These are phyloP conservation scores for Solanum arcanum DNA, from an alignment of 257 asterid species.

Conservation along the genomic window DNA sequence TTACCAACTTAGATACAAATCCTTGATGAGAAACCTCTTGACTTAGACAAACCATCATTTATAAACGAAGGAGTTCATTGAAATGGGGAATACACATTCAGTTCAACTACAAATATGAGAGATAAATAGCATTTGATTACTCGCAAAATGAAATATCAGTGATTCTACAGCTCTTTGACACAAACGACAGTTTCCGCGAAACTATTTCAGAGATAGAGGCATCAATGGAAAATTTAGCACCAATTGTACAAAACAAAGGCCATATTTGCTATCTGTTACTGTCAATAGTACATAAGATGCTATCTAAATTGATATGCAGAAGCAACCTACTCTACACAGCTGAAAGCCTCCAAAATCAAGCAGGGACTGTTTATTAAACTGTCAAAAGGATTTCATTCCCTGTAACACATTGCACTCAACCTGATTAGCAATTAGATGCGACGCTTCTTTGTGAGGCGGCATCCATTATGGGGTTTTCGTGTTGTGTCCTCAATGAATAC, in stretches of 20 bases:
- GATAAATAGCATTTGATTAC: background rate
- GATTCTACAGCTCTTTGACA: background rate
- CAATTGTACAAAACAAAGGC: background rate
- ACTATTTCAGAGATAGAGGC: background rate
- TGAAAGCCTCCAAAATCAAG: background rate
- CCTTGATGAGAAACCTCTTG: no score
- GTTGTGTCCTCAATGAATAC: slow-evolving; percentile 85
- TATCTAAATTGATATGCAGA: background rate
- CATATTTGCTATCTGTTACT: background rate
- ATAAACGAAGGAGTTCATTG: background rate
- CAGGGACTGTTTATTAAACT: background rate
- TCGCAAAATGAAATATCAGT: background rate
- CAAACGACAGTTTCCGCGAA: background rate
- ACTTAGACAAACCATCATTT: no score
- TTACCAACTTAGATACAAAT: no score
- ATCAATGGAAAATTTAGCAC: background rate
- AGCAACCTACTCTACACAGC: background rate
- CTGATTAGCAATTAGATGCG: slow-evolving; percentile 35
- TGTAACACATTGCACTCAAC: background rate
- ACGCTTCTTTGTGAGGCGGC: slow-evolving; percentile 67
- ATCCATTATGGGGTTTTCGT: slow-evolving; percentile 77
- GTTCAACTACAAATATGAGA: background rate
- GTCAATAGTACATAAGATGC: background rate
- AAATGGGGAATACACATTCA: background rate
- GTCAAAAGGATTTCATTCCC: background rate